phyloP scores from a whole-genome alignment of 192 early-diverging fungal genomes.

The Chytriomyces sp. region DNA sequence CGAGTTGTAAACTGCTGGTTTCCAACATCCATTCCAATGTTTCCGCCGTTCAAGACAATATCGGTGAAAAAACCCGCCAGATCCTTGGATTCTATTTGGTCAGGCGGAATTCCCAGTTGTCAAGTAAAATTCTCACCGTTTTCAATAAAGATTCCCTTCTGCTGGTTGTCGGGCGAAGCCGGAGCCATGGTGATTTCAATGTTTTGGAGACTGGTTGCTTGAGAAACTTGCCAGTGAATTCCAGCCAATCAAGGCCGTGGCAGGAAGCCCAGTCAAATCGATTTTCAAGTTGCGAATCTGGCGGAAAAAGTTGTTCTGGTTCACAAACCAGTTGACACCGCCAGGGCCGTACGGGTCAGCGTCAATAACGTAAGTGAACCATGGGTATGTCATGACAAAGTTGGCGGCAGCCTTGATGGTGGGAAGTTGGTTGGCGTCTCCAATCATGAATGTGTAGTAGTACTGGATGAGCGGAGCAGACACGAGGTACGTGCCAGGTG shows the following conservation, averaged over 20 bases:
- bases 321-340: slow-evolving; percentile 44
- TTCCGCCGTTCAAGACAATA: slow-evolving; percentile 48
- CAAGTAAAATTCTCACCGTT: slow-evolving; percentile 34
- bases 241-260: slow-evolving; percentile 27
- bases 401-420: slow-evolving; percentile 41
- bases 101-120: neutral
- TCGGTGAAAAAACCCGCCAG: slow-evolving; percentile 54
- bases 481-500: slow-evolving; percentile 48
- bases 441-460: slow-evolving; percentile 53
- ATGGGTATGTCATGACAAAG: slow-evolving; percentile 18
- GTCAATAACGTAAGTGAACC: slow-evolving; percentile 47
- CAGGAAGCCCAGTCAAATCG: slow-evolving; percentile 43
- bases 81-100: slow-evolving; percentile 34
- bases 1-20: slow-evolving; percentile 53
- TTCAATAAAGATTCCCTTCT: slow-evolving; percentile 54
- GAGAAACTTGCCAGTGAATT: slow-evolving; percentile 56
- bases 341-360: slow-evolving; percentile 40
- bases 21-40: slow-evolving; percentile 47
- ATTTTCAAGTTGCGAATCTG: slow-evolving; percentile 50
- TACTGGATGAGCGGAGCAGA: slow-evolving; percentile 41
- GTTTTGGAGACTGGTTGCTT: slow-evolving; percentile 49
- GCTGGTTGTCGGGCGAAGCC: slow-evolving; percentile 4
- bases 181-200: slow-evolving; percentile 42
- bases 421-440: slow-evolving; percentile 46
- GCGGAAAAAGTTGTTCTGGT: slow-evolving; percentile 56